Conservation (phyloP, 139 green algal genomes). For the Coccomyxa sp. region DNA sequence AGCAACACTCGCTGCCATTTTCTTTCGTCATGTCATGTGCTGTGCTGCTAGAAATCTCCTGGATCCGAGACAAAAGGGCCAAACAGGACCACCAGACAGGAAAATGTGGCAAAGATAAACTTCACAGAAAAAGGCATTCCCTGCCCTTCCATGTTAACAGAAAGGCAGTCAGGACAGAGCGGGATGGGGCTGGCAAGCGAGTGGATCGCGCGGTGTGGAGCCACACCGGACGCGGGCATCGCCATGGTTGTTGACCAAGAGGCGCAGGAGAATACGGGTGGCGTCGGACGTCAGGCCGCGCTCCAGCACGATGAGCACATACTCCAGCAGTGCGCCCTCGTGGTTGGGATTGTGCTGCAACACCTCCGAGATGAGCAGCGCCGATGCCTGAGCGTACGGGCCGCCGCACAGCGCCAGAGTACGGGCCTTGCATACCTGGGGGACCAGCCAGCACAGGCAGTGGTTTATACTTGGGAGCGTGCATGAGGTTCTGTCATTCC, state of each 20-base stretch:
- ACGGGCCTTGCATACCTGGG: constrained; percentile 12
- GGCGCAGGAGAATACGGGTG: constrained; percentile 38
- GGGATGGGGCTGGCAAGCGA: too few relatives aligned
- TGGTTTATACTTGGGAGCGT: background rate
- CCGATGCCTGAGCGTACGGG: constrained; percentile 7
- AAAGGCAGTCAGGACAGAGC: too few relatives aligned
- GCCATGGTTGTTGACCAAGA: constrained; percentile 30
- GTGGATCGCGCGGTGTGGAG: too few relatives aligned
- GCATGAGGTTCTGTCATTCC: too few relatives aligned
- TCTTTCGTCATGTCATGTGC: too few relatives aligned
- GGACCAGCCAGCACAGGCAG: too few relatives aligned
- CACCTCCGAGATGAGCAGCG: constrained; percentile 9
- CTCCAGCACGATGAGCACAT: constrained; percentile 30
- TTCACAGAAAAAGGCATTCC: background rate
- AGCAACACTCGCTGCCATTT: too few relatives aligned
- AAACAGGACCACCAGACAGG: background rate
- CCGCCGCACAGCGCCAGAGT: constrained; percentile 10
- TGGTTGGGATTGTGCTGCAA: constrained; percentile 8
- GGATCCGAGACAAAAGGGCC: background rate
- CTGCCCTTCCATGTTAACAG: too few relatives aligned
- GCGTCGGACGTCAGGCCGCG: constrained; percentile 34
- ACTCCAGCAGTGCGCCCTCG: constrained; percentile 22
- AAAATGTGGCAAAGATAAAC: background rate
- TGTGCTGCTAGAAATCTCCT: background rate
- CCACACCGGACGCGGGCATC: too few relatives aligned